A percentile compares a stretch with the other conserved stretches of the same genome.
Conservation (phyloP, 306 rosid genomes). For the Quercus robur region DNA sequence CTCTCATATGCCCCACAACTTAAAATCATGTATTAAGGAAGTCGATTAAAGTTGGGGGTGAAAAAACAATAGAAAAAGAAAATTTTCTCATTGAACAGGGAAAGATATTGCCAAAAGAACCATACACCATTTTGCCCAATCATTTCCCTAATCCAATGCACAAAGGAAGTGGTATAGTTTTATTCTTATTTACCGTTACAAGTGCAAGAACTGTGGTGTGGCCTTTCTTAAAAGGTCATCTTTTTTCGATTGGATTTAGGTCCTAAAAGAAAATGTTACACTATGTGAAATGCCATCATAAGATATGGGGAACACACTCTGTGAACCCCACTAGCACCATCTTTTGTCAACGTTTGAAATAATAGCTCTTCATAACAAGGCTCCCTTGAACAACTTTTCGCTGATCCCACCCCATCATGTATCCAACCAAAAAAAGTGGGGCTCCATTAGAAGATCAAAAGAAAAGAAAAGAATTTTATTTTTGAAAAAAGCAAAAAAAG, state of each 20-base stretch:
- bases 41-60: too few species aligned
- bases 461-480: conserved; percentile 19
- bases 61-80: too few species aligned
- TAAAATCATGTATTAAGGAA: too few species aligned
- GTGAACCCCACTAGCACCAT: conserved; percentile 16
- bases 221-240: neutral
- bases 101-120: neutral
- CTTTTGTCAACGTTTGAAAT: conserved; percentile 6
- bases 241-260: neutral
- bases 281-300: neutral
- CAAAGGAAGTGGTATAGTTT: too few species aligned
- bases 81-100: neutral
- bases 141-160: neutral
- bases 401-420: conserved; percentile 22
- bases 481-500: conserved; percentile 20
- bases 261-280: neutral
- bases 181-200: neutral
- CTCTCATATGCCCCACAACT: neutral
- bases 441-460: conserved; percentile 18
- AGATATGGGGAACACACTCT: neutral
- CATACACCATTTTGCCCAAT: neutral
- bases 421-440: neutral
- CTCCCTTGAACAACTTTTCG: conserved; percentile 18
- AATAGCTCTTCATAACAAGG: conserved; percentile 11
- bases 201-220: neutral